A percentile compares a stretch with the other conserved stretches of the same genome.
phyloP scores from a whole-genome alignment of 2,329 filamentous ascomycete species.

The Arthroderma sp. region DNA sequence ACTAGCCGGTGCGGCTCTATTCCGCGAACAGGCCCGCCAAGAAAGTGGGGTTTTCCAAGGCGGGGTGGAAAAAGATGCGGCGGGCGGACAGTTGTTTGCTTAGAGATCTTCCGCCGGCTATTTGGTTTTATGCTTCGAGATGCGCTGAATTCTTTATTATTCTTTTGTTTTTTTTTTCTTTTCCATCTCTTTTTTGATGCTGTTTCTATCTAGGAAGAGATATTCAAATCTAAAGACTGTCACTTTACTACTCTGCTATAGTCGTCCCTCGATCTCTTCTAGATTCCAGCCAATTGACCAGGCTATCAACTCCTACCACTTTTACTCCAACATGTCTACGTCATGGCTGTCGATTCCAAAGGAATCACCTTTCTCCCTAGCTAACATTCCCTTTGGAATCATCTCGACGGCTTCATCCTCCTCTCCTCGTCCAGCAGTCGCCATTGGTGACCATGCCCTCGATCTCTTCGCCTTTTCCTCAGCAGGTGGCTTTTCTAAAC shows the following conservation, averaged over 20 bases:
- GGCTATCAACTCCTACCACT: background rate
- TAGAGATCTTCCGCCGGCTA: too few relatives aligned
- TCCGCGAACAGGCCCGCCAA: too few relatives aligned
- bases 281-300: background rate
- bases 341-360: constrained; percentile 50
- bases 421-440: constrained; percentile 52
- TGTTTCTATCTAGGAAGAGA: background rate
- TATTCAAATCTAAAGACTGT: background rate
- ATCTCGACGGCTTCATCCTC: constrained; percentile 50
- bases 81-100: too few relatives aligned
- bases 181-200: background rate
- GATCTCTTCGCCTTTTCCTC: constrained; percentile 53
- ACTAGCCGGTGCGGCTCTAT: too few relatives aligned
- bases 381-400: constrained; percentile 74
- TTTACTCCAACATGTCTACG: constrained; percentile 12
- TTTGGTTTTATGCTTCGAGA: too few relatives aligned
- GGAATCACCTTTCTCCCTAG: constrained; percentile 56
- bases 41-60: too few relatives aligned
- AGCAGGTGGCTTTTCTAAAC: constrained; percentile 45
- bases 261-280: background rate
- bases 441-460: constrained; percentile 59
- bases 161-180: background rate
- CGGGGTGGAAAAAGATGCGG: too few relatives aligned
- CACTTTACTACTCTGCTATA: background rate
- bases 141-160: background rate